phyloP scores from a whole-genome alignment of 306 rosid genomes.

The Glycine latifolia region DNA sequence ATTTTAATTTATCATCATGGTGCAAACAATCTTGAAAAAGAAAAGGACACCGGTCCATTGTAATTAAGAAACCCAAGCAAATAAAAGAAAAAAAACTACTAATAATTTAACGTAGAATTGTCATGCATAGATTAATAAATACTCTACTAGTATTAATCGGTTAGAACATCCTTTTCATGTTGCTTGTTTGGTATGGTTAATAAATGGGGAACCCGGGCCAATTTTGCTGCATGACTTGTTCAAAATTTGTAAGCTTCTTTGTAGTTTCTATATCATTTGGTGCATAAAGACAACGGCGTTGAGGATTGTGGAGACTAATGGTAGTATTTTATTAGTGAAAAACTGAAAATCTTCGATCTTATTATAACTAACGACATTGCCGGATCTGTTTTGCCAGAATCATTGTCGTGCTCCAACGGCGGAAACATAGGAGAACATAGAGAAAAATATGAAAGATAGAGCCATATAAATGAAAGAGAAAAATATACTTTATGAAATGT shows the following conservation, averaged over 20 bases:
- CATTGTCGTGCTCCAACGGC: conserved; percentile 14
- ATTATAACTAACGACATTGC: conserved; percentile 1
- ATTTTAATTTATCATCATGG: neutral
- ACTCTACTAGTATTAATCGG: neutral
- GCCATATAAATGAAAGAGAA: neutral
- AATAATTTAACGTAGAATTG: neutral
- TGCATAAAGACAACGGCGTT: neutral
- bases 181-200: neutral
- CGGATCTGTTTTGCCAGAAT: neutral
- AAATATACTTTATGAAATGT: neutral
- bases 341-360: neutral
- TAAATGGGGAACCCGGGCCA: neutral
- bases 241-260: neutral
- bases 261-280: neutral
- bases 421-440: neutral
- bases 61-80: too few species aligned
- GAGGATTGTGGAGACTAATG: neutral
- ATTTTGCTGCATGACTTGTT: neutral
- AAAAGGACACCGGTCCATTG: too few species aligned
- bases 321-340: neutral
- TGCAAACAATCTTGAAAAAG: neutral
- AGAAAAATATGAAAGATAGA: neutral
- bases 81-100: neutral
- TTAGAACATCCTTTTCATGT: neutral
- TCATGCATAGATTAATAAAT: neutral